These are phyloP conservation scores for Leccinum aurantiacum DNA, from an alignment of 768 basidiomycete species.

Conservation along the genomic window DNA sequence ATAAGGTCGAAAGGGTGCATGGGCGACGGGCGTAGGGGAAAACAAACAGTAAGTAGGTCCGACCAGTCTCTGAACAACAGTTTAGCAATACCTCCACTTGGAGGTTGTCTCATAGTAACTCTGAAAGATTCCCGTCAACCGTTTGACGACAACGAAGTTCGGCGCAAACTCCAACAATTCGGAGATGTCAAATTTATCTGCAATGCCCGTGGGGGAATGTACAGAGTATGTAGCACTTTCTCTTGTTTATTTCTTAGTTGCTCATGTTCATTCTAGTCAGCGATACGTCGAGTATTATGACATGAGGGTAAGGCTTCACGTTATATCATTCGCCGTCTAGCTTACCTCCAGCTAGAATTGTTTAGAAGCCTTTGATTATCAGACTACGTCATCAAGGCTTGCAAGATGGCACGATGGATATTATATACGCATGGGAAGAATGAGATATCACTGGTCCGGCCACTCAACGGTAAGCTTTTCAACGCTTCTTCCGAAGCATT, in stretches of 20 bases:
- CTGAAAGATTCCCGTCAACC: slow-evolving; percentile 68
- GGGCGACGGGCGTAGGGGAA: too few species aligned
- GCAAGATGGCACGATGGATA: slow-evolving; percentile 87
- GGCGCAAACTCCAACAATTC: slow-evolving; percentile 82
- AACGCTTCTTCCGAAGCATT: neutral
- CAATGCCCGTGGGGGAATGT: slow-evolving; percentile 66
- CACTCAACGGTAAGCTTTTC: slow-evolving; percentile 37
- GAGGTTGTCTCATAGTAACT: slow-evolving; percentile 83
- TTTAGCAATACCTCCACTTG: slow-evolving; percentile 51
- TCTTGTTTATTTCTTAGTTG: neutral
- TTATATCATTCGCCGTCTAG: neutral
- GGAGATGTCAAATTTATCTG: slow-evolving; percentile 78
- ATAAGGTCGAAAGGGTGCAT: too few species aligned
- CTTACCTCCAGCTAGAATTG: slow-evolving; percentile 52
- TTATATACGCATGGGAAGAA: slow-evolving; percentile 83
- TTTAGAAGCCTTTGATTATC: slow-evolving; percentile 68
- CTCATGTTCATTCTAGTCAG: slow-evolving; percentile 50
- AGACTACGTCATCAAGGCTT: slow-evolving; percentile 72
- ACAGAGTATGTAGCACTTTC: slow-evolving; percentile 46
- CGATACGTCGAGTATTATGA: slow-evolving; percentile 95
- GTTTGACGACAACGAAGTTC: slow-evolving; percentile 83
- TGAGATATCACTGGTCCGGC: slow-evolving; percentile 51
- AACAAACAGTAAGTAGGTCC: too few species aligned
- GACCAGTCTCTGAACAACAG: slow-evolving; percentile 10
- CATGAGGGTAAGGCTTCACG: slow-evolving; percentile 56